phyloP scores from a whole-genome alignment of 1,139 yeast species.

The Candida smagusa region DNA sequence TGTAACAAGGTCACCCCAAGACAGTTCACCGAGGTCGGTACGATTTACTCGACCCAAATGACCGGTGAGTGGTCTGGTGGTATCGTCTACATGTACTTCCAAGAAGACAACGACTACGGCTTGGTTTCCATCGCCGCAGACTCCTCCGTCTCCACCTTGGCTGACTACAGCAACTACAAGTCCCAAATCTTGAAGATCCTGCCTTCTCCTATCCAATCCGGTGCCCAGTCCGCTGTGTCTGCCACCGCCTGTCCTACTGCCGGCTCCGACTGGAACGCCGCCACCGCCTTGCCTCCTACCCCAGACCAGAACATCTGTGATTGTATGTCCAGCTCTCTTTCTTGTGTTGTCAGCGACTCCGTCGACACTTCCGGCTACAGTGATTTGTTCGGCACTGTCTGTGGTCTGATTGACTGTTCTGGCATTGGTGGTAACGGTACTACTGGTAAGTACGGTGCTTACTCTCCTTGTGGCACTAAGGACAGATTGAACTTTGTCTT shows the following conservation, averaged over 20 bases:
- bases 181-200: conserved; percentile 40
- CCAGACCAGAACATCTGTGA: conserved; percentile 60
- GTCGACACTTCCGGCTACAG: conserved; percentile 33
- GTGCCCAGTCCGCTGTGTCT: conserved; percentile 12
- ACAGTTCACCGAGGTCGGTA: conserved; percentile 66
- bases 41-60: conserved; percentile 53
- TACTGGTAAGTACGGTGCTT: conserved; percentile 27
- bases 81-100: conserved; percentile 69
- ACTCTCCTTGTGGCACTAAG: conserved; percentile 37
- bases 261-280: conserved; percentile 22
- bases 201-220: conserved; percentile 26
- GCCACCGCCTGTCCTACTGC: conserved; percentile 42
- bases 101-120: conserved; percentile 68
- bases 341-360: conserved; percentile 15
- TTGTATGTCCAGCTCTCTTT: conserved; percentile 31
- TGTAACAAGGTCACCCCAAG: conserved; percentile 74
- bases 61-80: conserved; percentile 52
- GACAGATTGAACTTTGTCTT: conserved; percentile 62
- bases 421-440: conserved; percentile 62
- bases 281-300: conserved; percentile 57
- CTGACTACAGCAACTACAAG: conserved; percentile 58
- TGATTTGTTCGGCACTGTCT: conserved; percentile 51
- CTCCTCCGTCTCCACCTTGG: conserved; percentile 38
- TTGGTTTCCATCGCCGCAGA: conserved; percentile 53
- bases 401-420: conserved; percentile 45